Conservation (phyloP, 2,329 filamentous ascomycete genomes). For the Emericellopsis atlantica region DNA sequence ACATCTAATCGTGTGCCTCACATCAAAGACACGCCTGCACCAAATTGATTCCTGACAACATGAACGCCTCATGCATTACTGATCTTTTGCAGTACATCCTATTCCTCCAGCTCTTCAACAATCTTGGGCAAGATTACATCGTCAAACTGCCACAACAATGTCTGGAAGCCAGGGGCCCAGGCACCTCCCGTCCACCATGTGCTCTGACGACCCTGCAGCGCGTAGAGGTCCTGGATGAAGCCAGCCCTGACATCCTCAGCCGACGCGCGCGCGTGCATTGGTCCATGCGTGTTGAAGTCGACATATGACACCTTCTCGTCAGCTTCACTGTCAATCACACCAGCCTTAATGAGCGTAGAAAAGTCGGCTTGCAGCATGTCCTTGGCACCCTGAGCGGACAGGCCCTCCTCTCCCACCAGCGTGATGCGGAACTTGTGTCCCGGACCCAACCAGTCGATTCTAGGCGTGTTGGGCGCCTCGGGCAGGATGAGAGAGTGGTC, state of each 20-base stretch:
- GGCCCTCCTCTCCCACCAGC: slow-evolving; percentile 11
- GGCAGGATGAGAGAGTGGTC: slow-evolving; percentile 8
- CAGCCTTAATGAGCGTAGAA: slow-evolving; percentile 13
- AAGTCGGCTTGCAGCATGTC: slow-evolving; percentile 13
- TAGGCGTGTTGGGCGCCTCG: slow-evolving; percentile 8
- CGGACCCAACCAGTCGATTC: slow-evolving; percentile 17
- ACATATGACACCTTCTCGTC: slow-evolving; percentile 15
- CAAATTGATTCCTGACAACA: too few species aligned
- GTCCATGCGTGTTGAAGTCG: slow-evolving; percentile 20
- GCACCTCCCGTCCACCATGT: slow-evolving; percentile 32
- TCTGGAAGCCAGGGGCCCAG: slow-evolving; percentile 17
- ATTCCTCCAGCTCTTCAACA: neutral
- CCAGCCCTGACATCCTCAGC: slow-evolving; percentile 20
- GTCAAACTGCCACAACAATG: slow-evolving; percentile 20
- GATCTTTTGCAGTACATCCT: neutral
- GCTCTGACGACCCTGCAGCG: slow-evolving; percentile 26
- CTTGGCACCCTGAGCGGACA: slow-evolving; percentile 9
- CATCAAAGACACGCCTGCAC: too few species aligned
- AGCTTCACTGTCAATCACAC: slow-evolving; percentile 9
- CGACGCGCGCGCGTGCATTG: slow-evolving; percentile 19
- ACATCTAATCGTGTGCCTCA: too few species aligned
- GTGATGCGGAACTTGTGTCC: slow-evolving; percentile 17
- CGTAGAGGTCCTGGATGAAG: slow-evolving; percentile 26
- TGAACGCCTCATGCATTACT: too few species aligned
- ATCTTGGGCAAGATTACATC: slow-evolving; percentile 10